Conservation (phyloP, 1,139 yeast genomes). For the Williopsis jadinii region DNA sequence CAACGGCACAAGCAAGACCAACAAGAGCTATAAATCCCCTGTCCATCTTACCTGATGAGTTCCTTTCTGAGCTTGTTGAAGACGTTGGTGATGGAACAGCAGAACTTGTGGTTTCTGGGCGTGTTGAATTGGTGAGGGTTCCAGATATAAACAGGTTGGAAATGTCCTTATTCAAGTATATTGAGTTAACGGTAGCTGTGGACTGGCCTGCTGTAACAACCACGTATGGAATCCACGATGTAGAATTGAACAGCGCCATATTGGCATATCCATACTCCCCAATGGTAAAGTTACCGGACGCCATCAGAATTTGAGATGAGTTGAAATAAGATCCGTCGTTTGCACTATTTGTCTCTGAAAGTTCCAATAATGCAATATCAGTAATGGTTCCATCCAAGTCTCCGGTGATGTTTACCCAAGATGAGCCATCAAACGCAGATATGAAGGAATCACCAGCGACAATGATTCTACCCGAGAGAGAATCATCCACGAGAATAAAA, state of each 20-base stretch:
- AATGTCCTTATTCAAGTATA: conserved; percentile 31
- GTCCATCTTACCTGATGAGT: conserved; percentile 23
- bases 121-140: conserved; percentile 16
- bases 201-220: conserved; percentile 18
- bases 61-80: conserved; percentile 16
- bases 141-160: conserved; percentile 26
- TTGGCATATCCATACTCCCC: conserved; percentile 52
- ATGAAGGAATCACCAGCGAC: conserved; percentile 48
- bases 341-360: conserved; percentile 26
- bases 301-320: conserved; percentile 39
- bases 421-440: conserved; percentile 42
- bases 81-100: conserved; percentile 21
- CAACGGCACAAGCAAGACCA: conserved; percentile 82
- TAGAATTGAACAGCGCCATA: conserved; percentile 65
- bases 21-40: conserved; percentile 83
- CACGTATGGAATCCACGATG: conserved; percentile 66
- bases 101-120: conserved; percentile 14
- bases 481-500: conserved; percentile 44
- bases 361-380: conserved; percentile 25
- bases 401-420: conserved; percentile 32
- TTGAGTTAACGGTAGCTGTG: conserved; percentile 15
- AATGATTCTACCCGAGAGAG: conserved; percentile 43
- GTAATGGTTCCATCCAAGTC: conserved; percentile 19
- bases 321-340: conserved; percentile 26
- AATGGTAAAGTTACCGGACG: conserved; percentile 56